Conservation (phyloP, 495 filamentous ascomycete species). For the Parathielavia hyrcaniae region DNA sequence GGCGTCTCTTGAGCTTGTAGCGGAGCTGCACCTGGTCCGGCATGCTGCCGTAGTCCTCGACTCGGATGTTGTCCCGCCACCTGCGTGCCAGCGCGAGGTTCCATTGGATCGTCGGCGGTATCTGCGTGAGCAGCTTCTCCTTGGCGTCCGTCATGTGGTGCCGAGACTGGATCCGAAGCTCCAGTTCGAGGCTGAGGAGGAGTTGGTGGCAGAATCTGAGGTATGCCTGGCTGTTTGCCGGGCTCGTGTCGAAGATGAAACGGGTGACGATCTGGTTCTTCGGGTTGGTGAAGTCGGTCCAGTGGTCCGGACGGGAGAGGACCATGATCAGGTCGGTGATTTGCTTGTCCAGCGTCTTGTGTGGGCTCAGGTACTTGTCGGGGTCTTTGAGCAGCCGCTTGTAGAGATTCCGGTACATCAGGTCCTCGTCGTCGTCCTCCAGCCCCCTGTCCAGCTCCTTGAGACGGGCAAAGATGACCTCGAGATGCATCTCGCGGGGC, state of each 20-base stretch:
- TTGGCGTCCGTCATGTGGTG: conserved; percentile 49
- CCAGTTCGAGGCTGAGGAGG: conserved; percentile 60
- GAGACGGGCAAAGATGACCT: conserved; percentile 49
- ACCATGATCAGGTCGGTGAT: conserved; percentile 62
- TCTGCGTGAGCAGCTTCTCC: conserved; percentile 49
- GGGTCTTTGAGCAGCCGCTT: conserved; percentile 47
- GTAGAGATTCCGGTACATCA: conserved; percentile 51
- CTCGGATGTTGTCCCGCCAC: conserved; percentile 60
- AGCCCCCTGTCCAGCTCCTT: conserved; percentile 50
- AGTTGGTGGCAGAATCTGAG: conserved; percentile 68
- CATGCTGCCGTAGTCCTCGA: conserved; percentile 45
- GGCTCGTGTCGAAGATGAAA: conserved; percentile 43
- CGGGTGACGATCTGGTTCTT: conserved; percentile 58
- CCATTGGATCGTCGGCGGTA: conserved; percentile 64
- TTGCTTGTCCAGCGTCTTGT: conserved; percentile 56
- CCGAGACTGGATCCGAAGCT: conserved; percentile 53
- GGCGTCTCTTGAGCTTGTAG: conserved; percentile 52
- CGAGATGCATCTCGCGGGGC: conserved; percentile 49
- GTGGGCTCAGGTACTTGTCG: conserved; percentile 44
- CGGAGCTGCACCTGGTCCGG: conserved; percentile 47
- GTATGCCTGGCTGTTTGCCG: conserved; percentile 39
- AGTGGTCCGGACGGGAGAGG: conserved; percentile 49
- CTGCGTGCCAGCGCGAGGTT: conserved; percentile 59
- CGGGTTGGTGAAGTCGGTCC: conserved; percentile 61
- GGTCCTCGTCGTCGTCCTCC: conserved; percentile 50